Conservation (phyloP, 2,329 filamentous ascomycete genomes). For the Penicillium palitans region DNA sequence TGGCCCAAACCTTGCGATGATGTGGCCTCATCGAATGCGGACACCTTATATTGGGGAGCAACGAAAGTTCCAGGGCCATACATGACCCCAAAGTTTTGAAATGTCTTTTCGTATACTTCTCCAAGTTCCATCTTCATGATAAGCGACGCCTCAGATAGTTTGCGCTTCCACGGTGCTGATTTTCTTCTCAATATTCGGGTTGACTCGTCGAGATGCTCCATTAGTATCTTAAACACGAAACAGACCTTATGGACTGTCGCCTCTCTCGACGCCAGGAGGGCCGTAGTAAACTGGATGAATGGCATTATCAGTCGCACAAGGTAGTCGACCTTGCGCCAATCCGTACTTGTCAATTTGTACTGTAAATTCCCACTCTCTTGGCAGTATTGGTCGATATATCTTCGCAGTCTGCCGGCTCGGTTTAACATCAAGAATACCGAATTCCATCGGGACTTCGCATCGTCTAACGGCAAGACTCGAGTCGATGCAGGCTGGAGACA, state of each 20-base stretch:
- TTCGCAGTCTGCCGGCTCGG: not conserved
- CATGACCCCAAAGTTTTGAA: no score
- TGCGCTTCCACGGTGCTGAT: not conserved
- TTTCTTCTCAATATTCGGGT: not conserved
- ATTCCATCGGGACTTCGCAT: not conserved
- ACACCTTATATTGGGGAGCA: not conserved
- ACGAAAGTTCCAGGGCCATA: no score
- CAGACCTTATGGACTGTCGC: not conserved
- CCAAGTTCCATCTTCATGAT: not conserved
- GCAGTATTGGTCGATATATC: not conserved
- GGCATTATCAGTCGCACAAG: not conserved
- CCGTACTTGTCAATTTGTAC: not conserved
- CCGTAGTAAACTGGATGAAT: not conserved
- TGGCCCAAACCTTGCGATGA: not conserved
- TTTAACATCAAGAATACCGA: not conserved
- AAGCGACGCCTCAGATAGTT: not conserved
- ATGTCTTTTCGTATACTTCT: no score
- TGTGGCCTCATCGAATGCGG: not conserved
- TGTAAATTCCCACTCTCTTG: not conserved
- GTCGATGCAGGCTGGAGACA: no score
- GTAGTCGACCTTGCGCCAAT: constrained; percentile 4
- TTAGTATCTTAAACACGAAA: constrained; percentile 1
- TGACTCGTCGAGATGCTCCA: not conserved
- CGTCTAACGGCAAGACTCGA: constrained; percentile 1
- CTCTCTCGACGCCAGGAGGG: not conserved